Conservation (phyloP, 1,284 basidiomycete species). For the Apiotrichum gracile region DNA sequence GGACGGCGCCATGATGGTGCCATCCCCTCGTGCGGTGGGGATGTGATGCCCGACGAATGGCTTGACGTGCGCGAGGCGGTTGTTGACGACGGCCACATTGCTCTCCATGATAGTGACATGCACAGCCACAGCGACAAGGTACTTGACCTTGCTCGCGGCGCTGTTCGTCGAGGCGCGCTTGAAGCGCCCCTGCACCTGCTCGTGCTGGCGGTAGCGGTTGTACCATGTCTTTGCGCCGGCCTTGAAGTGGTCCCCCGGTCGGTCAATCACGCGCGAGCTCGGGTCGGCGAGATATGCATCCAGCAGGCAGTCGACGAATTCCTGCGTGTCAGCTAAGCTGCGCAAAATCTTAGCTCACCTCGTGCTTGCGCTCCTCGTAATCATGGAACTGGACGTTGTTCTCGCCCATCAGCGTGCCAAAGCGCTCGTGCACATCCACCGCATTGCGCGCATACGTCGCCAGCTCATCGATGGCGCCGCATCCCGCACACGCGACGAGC, state of each 20-base stretch:
- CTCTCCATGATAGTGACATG: conserved; percentile 28
- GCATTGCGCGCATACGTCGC: conserved; percentile 12
- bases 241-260: conserved; percentile 10
- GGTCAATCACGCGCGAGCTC: conserved; percentile 2
- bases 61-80: conserved; percentile 12
- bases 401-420: conserved; percentile 18
- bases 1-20: conserved; percentile 19
- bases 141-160: conserved; percentile 7
- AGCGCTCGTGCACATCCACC: conserved; percentile 9
- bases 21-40: conserved; percentile 21
- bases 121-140: conserved; percentile 25
- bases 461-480: conserved; percentile 22
- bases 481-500: conserved; percentile 21
- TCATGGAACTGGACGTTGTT: conserved; percentile 9
- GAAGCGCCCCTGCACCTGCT: background rate
- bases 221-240: conserved; percentile 12
- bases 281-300: conserved; percentile 12
- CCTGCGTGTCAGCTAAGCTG: conserved; percentile 1
- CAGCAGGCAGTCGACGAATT: conserved; percentile 8
- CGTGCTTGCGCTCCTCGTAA: conserved; percentile 6
- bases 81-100: conserved; percentile 22
- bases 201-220: conserved; percentile 7
- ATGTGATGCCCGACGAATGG: background rate
- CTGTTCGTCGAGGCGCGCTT: conserved; percentile 7
- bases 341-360: background rate